Conservation (phyloP, 306 rosid species). For the Phaseolus lunatus region DNA sequence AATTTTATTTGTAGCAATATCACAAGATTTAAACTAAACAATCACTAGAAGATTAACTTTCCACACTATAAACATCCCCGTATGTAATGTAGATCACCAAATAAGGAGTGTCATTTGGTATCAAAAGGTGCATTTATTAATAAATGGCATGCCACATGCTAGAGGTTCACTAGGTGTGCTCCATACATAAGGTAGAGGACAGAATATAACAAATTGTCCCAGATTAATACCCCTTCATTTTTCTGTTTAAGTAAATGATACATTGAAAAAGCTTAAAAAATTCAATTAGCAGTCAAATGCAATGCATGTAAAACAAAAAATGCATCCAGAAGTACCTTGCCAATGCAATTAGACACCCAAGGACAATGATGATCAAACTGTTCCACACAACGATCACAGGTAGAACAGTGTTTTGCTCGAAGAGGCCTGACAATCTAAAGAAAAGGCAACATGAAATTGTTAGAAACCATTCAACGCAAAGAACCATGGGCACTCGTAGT, state of each 20-base stretch:
- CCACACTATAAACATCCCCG: conserved; percentile 11
- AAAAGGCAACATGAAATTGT: conserved; percentile 34
- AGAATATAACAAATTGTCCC: conserved; percentile 5
- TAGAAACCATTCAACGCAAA: conserved; percentile 17
- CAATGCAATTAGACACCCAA: conserved; percentile 99
- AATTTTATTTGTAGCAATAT: background rate
- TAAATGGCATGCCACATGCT: conserved; percentile 12
- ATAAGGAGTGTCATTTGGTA: background rate
- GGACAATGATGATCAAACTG: conserved; percentile 99
- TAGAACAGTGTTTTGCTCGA: conserved; percentile 98
- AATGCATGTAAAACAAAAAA: conserved; percentile 30
- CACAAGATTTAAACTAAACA: conserved; percentile 32
- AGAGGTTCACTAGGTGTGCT: conserved; percentile 8
- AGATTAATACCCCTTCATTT: conserved; percentile 3
- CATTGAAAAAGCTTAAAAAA: conserved; percentile 33
- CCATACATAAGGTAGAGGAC: background rate
- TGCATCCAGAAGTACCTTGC: conserved; percentile 71
- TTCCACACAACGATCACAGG: conserved; percentile 94
- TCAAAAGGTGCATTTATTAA: conserved; percentile 6
- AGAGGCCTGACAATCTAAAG: conserved; percentile 97
- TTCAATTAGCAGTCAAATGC: conserved; percentile 7
- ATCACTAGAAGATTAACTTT: conserved; percentile 29
- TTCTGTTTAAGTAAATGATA: conserved; percentile 23
- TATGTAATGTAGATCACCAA: background rate
- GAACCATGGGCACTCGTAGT: conserved; percentile 3